A percentile compares a stretch with the other conserved stretches of the same genome.
Conservation (phyloP, 1,284 basidiomycete species). For the Puccinia horiana region DNA sequence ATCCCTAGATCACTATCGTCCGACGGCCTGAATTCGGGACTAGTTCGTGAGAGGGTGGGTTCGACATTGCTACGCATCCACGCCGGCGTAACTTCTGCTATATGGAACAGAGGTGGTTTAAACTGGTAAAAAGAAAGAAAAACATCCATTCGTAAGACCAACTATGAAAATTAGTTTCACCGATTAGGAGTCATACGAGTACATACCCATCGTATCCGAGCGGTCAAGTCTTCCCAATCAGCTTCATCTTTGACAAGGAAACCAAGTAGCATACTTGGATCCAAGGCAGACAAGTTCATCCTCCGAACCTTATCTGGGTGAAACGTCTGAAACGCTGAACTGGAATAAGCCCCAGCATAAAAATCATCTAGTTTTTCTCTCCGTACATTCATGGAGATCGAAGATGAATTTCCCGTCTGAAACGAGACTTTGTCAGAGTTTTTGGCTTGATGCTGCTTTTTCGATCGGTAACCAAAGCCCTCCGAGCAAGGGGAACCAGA, state of each 20-base stretch:
- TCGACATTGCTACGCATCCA: constrained; percentile 33
- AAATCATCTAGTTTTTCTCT: constrained; percentile 65
- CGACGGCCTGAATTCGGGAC: constrained; percentile 36
- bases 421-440: constrained; percentile 31
- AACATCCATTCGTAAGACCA: neutral
- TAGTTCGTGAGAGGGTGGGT: constrained; percentile 6
- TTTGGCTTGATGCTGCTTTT: neutral
- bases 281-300: constrained; percentile 85
- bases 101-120: constrained; percentile 45
- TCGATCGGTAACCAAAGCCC: neutral
- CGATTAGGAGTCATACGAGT: neutral
- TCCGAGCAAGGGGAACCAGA: constrained; percentile 21
- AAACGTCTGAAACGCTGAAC: constrained; percentile 76
- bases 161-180: neutral
- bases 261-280: constrained; percentile 94
- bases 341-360: constrained; percentile 68
- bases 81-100: constrained; percentile 32
- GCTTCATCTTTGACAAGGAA: constrained; percentile 79
- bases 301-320: constrained; percentile 90
- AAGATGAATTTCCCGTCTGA: constrained; percentile 51
- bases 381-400: constrained; percentile 51
- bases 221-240: constrained; percentile 80
- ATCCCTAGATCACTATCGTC: constrained; percentile 45
- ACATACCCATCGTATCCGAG: constrained; percentile 59
- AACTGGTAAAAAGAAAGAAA: constrained; percentile 6